These are phyloP conservation scores for Basidiobolus meristosporus DNA, from an alignment of 371 early-diverging fungal species.

Conservation along the genomic window DNA sequence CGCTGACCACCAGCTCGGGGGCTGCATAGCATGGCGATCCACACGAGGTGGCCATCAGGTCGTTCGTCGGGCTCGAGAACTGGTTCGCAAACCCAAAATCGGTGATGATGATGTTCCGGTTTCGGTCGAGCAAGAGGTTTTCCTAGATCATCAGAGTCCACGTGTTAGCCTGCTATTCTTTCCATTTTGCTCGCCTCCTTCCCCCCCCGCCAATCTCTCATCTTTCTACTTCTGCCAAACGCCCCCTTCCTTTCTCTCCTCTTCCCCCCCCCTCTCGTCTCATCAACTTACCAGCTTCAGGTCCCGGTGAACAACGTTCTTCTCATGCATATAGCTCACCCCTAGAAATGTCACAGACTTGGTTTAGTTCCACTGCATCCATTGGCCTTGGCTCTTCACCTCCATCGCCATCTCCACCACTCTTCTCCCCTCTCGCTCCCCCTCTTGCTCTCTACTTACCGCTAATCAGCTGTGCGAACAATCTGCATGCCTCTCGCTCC, in stretches of 20 bases:
- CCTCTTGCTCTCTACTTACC: slow-evolving; percentile 14
- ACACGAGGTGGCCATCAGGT: slow-evolving; percentile 77
- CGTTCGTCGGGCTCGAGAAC: slow-evolving; percentile 38
- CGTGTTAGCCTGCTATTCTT: no score
- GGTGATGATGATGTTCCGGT: slow-evolving; percentile 81
- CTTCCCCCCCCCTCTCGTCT: neutral
- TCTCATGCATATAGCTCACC: slow-evolving; percentile 71
- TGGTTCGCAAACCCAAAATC: slow-evolving; percentile 99
- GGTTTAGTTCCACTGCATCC: no score
- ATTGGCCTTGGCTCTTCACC: no score
- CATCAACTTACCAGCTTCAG: slow-evolving; percentile 63
- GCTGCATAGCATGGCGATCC: slow-evolving; percentile 97
- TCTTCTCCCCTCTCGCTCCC: no score
- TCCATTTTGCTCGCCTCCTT: no score
- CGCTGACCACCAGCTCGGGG: slow-evolving; percentile 88
- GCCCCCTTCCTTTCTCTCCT: neutral
- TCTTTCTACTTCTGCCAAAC: no score
- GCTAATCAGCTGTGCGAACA: slow-evolving; percentile 89
- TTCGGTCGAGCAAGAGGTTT: slow-evolving; percentile 69
- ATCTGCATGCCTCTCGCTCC: slow-evolving; percentile 73
- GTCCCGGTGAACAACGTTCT: slow-evolving; percentile 88
- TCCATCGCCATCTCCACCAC: no score
- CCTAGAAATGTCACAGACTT: slow-evolving; percentile 17
- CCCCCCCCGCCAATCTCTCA: no score
- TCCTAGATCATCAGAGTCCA: no score